Evolutionary conservation across 2,329 filamentous ascomycete species (phyloP).

Genomic region (Aspergillus tanneri): DNA sequence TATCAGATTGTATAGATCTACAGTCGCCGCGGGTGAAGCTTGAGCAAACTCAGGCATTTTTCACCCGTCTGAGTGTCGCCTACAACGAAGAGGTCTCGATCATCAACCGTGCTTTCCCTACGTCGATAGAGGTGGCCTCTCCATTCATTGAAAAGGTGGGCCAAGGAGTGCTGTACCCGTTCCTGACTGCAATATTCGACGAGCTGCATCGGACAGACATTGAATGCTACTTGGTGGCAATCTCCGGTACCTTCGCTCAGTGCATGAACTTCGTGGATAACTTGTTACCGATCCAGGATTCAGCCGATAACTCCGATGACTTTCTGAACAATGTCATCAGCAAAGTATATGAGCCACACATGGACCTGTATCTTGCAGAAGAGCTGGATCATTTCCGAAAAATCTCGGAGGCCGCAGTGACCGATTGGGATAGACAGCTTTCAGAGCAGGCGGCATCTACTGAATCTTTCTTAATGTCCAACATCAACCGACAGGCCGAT

Average conservation of each 20-base stretch:
- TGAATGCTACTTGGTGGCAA: constrained; percentile 76
- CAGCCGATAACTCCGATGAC: constrained; percentile 60
- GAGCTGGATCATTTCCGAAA: constrained; percentile 83
- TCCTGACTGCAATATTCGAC: constrained; percentile 80
- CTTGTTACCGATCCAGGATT: constrained; percentile 63
- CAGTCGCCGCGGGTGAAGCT: constrained; percentile 68
- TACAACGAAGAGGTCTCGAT: constrained; percentile 79
- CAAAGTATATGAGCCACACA: constrained; percentile 81
- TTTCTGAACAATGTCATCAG: constrained; percentile 67
- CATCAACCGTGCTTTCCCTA: constrained; percentile 79
- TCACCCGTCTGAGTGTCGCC: constrained; percentile 69
- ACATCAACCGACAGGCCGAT: constrained; percentile 87
- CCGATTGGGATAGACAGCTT: constrained; percentile 85
- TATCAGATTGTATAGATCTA: constrained; percentile 77
- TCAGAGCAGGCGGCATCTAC: constrained; percentile 85
- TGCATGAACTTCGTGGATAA: constrained; percentile 73
- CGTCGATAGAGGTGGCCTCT: constrained; percentile 68
- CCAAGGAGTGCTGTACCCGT: constrained; percentile 80
- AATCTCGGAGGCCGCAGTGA: constrained; percentile 73
- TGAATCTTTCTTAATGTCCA: constrained; percentile 95
- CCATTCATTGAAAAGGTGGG: constrained; percentile 77
- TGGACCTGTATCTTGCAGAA: constrained; percentile 90
- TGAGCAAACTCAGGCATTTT: constrained; percentile 78
- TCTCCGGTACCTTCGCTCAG: constrained; percentile 86
- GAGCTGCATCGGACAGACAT: constrained; percentile 76